These are phyloP conservation scores for Alopecurus myosuroides DNA, from an alignment of 176 grass and related monocot species.

Conservation along the genomic window DNA sequence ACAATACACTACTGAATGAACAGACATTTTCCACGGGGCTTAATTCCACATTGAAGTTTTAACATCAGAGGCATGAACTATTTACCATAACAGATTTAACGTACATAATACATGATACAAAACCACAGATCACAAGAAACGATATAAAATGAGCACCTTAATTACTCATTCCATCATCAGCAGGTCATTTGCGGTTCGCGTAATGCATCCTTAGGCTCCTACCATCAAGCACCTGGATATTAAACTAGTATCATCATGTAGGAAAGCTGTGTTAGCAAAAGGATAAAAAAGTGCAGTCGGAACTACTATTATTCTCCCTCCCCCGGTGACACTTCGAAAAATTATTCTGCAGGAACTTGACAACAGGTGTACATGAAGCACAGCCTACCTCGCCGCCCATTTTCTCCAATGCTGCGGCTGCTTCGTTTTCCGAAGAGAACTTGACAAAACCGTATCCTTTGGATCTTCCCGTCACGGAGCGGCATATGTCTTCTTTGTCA, in stretches of 20 bases:
- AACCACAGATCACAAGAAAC: neutral
- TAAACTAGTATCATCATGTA: neutral
- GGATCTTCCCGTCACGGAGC: constrained; percentile 39
- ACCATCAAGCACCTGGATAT: constrained; percentile 49
- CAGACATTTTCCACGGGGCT: neutral
- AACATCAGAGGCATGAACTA: neutral
- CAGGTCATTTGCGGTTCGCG: constrained; percentile 19
- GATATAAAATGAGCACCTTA: neutral
- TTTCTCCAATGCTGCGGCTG: constrained; percentile 28
- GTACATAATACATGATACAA: neutral
- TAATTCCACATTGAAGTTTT: neutral
- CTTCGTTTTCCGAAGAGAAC: constrained; percentile 30
- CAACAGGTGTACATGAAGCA: neutral
- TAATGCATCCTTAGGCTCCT: constrained; percentile 39
- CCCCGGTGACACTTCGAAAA: too few species aligned
- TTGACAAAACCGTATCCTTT: constrained; percentile 57
- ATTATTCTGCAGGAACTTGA: neutral
- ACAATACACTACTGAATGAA: neutral
- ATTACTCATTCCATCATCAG: neutral
- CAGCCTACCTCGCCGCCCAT: constrained; percentile 36
- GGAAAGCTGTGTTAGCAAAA: neutral
- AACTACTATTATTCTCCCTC: too few species aligned
- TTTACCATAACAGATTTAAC: neutral
- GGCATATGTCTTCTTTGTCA: constrained; percentile 44
- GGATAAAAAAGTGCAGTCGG: neutral